Conservation (phyloP, 2,329 filamentous ascomycete genomes). For the Aureobasidium sp. region DNA sequence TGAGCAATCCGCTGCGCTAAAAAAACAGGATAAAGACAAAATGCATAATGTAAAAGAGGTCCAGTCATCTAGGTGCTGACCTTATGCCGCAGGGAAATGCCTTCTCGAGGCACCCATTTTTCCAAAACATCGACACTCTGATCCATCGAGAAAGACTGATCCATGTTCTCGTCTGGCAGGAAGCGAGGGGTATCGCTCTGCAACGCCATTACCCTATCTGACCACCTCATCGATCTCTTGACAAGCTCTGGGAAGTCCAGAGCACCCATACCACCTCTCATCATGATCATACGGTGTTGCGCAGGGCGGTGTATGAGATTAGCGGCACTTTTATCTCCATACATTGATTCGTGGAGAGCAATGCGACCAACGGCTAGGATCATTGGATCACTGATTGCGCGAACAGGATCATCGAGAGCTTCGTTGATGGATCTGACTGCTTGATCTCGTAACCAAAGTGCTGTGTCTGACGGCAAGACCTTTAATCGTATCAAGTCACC, state of each 20-base stretch:
- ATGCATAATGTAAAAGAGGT: background rate
- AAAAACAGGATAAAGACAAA: background rate
- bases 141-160: conserved; percentile 1
- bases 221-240: conserved; percentile 29
- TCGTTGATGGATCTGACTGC: conserved; percentile 40
- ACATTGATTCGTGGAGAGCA: conserved; percentile 30
- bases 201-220: conserved; percentile 29
- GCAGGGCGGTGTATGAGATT: conserved; percentile 28
- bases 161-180: conserved; percentile 14
- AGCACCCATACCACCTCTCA: conserved; percentile 27
- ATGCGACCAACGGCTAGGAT: conserved; percentile 40
- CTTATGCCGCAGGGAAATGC: conserved; percentile 24
- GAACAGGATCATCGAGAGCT: conserved; percentile 28
- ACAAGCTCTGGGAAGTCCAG: conserved; percentile 28
- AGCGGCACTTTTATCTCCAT: conserved; percentile 27
- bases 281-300: conserved; percentile 28
- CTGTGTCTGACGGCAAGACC: conserved; percentile 36
- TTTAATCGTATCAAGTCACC: conserved; percentile 27
- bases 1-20: background rate
- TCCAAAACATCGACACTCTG: conserved; percentile 27
- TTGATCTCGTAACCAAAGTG: conserved; percentile 37
- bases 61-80: conserved; percentile 16
- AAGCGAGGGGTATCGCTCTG: conserved; percentile 26
- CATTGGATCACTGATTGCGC: conserved; percentile 35
- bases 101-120: conserved; percentile 26